Conservation (phyloP, 805 yeast genomes). For the Komagataella populi region DNA sequence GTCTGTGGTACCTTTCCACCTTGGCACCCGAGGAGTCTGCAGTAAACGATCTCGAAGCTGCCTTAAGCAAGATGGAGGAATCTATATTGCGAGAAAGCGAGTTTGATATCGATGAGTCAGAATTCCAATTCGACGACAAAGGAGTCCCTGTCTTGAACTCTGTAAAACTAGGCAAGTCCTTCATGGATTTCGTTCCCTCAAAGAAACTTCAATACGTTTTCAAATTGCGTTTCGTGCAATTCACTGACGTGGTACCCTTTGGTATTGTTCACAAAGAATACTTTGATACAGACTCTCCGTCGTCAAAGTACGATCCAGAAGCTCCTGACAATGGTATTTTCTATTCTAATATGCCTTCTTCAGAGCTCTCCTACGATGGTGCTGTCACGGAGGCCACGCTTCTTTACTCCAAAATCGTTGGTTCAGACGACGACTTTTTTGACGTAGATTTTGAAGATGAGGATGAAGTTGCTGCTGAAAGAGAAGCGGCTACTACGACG, state of each 20-base stretch:
- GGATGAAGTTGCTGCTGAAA: conserved; percentile 33
- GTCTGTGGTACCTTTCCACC: conserved; percentile 83
- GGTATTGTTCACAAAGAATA: conserved; percentile 32
- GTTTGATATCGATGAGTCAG: conserved; percentile 42
- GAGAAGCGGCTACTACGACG: neutral
- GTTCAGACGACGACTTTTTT: conserved; percentile 90
- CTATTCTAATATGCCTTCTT: conserved; percentile 53
- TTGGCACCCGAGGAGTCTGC: conserved; percentile 60
- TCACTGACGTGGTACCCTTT: conserved; percentile 40
- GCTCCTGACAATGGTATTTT: conserved; percentile 34
- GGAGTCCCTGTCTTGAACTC: conserved; percentile 68
- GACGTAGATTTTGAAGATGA: conserved; percentile 96
- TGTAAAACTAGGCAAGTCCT: conserved; percentile 73
- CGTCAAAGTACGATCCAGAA: conserved; percentile 16
- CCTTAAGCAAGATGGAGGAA: conserved; percentile 66
- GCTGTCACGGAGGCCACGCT: conserved; percentile 68
- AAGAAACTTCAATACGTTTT: conserved; percentile 50
- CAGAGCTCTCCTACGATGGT: conserved; percentile 88
- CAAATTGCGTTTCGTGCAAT: conserved; percentile 50
- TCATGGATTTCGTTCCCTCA: conserved; percentile 74
- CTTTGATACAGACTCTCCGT: conserved; percentile 15
- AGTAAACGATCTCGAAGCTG: conserved; percentile 65
- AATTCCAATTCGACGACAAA: conserved; percentile 33
- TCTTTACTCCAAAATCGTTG: conserved; percentile 68
- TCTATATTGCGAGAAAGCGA: conserved; percentile 72